Percentiles rank a stretch among this genome's conserved stretches.
Conservation (phyloP, 495 filamentous ascomycete species). For the Apiosordaria backusii region DNA sequence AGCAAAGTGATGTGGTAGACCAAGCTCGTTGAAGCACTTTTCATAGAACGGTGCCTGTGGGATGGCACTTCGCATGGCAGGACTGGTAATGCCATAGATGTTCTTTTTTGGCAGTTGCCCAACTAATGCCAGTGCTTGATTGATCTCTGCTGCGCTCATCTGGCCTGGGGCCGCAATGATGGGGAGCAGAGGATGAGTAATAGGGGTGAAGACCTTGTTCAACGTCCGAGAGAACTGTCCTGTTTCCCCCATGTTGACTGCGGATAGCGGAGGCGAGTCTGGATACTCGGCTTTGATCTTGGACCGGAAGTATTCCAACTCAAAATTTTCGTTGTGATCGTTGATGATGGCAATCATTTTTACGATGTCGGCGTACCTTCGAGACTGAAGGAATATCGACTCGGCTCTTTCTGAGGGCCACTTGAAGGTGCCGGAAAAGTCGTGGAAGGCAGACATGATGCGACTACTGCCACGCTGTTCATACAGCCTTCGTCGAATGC, state of each 20-base stretch:
- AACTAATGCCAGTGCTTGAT: conserved; percentile 70
- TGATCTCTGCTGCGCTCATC: conserved; percentile 78
- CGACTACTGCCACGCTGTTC: conserved; percentile 69
- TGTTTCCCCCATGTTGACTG: conserved; percentile 80
- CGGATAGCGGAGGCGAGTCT: conserved; percentile 66
- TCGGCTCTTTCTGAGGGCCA: conserved; percentile 71
- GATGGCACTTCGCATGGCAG: conserved; percentile 53
- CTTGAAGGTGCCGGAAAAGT: conserved; percentile 77
- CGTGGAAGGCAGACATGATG: conserved; percentile 84
- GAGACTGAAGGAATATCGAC: conserved; percentile 62
- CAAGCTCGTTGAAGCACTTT: conserved; percentile 83
- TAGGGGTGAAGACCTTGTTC: conserved; percentile 80
- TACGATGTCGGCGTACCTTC: conserved; percentile 74
- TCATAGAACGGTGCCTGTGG: conserved; percentile 80
- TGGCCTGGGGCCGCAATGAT: conserved; percentile 84
- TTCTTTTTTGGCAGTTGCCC: conserved; percentile 75
- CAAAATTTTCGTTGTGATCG: conserved; percentile 77
- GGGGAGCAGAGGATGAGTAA: conserved; percentile 78
- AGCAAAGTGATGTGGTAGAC: conserved; percentile 73
- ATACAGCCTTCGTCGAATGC: conserved; percentile 62
- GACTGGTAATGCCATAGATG: conserved; percentile 73
- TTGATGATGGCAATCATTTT: conserved; percentile 85
- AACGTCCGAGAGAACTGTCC: conserved; percentile 76
- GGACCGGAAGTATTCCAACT: conserved; percentile 82
- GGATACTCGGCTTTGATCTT: conserved; percentile 63